Percentiles rank a stretch among this genome's conserved stretches.
Conservation (phyloP, 2,329 filamentous ascomycete genomes). For the Phaeophleospora eucalypticola region DNA sequence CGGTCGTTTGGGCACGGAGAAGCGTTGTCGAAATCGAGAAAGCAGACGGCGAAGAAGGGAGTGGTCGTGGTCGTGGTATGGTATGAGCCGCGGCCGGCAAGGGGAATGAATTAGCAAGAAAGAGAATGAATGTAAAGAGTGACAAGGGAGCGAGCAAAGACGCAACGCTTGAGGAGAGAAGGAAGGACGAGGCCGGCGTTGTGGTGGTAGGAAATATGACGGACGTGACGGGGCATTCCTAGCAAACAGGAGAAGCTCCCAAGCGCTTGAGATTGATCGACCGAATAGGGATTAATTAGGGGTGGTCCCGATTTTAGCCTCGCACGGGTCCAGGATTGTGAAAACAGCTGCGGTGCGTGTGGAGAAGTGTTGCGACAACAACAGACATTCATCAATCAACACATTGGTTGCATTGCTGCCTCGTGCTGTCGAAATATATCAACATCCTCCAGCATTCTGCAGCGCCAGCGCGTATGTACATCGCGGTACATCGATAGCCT, state of each 20-base stretch:
- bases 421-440: neutral
- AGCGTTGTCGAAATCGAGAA: constrained; percentile 3
- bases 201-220: constrained; percentile 26
- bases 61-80: too few relatives aligned
- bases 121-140: constrained; percentile 20
- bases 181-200: constrained; percentile 20
- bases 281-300: constrained; percentile 16
- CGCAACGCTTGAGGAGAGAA: constrained; percentile 26
- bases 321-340: neutral
- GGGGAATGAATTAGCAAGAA: neutral
- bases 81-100: neutral
- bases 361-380: neutral
- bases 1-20: constrained; percentile 11
- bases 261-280: constrained; percentile 4
- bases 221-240: constrained; percentile 21
- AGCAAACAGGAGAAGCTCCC: constrained; percentile 18
- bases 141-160: constrained; percentile 20
- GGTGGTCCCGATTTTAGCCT: neutral
- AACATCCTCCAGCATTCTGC: neutral
- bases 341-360: neutral
- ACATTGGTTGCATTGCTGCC: neutral
- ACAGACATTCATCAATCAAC: neutral
- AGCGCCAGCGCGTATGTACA: neutral
- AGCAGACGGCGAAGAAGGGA: neutral
- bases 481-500: neutral